A percentile compares a stretch with the other conserved stretches of the same genome.
phyloP scores from a whole-genome alignment of 225 moss, liverwort and hornwort species.

The Bryum argenteum region DNA sequence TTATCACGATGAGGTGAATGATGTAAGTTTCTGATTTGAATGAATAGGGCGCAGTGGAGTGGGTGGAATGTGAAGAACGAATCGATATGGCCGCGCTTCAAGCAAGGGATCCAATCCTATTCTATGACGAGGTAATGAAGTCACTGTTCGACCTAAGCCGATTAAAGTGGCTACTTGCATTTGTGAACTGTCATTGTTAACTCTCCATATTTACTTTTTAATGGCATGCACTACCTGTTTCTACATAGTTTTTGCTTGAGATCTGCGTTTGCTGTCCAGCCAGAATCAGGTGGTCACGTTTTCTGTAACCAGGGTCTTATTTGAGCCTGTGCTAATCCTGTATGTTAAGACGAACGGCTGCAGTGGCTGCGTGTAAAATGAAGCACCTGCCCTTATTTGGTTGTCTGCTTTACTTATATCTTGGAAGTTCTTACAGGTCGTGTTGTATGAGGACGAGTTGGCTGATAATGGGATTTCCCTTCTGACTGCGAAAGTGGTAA shows the following conservation, averaged over 20 bases:
- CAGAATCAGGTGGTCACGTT: not conserved
- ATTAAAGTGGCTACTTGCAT: constrained; percentile 2
- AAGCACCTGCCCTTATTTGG: not conserved
- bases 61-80: constrained; percentile 74
- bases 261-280: not conserved
- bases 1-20: constrained; percentile 3
- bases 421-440: constrained; percentile 53
- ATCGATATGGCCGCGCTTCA: constrained; percentile 74
- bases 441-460: constrained; percentile 88
- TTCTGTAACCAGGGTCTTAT: not conserved
- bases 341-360: not conserved
- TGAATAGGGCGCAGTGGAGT: constrained; percentile 49
- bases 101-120: constrained; percentile 85
- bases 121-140: constrained; percentile 71
- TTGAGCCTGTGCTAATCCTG: constrained; percentile 9
- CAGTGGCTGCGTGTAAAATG: not conserved
- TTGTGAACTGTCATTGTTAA: constrained; percentile 1
- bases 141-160: not conserved
- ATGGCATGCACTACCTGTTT: not conserved
- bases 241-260: not conserved
- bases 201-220: not conserved
- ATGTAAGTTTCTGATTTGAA: constrained; percentile 11
- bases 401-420: constrained; percentile 15
- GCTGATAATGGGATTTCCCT: constrained; percentile 90
- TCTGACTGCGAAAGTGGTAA: constrained; percentile 85